Evolutionary conservation across 2,329 filamentous ascomycete genomes (phyloP).

Genomic region (Alternaria tenuissima): DNA sequence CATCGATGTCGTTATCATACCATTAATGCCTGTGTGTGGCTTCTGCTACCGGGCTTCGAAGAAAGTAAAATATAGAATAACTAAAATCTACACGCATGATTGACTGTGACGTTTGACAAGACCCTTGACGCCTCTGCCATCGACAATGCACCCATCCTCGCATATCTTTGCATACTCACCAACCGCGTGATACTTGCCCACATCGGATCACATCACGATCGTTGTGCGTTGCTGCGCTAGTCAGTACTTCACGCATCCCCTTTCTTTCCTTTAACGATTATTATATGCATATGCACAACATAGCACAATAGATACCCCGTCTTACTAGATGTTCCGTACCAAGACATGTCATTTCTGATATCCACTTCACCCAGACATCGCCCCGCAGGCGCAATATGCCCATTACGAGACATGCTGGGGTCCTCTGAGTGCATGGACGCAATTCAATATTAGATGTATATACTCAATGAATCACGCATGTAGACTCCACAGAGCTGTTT

Average conservation of each 20-base stretch:
- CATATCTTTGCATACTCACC: neutral
- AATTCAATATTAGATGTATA: neutral
- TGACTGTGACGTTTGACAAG: neutral
- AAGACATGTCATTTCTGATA: neutral
- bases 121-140: neutral
- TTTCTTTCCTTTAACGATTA: neutral
- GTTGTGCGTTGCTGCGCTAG: neutral
- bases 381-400: neutral
- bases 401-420: neutral
- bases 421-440: neutral
- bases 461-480: neutral
- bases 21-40: neutral
- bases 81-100: neutral
- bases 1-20: neutral
- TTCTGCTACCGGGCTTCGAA: neutral
- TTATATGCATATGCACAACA: neutral
- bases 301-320: neutral
- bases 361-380: neutral
- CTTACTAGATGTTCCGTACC: neutral
- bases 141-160: too few species aligned
- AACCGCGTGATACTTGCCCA: neutral
- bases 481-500: neutral
- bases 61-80: constrained; percentile 3
- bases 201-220: neutral
- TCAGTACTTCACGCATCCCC: neutral